Conservation (phyloP, 2,329 filamentous ascomycete genomes). For the Hypoxylon rubiginosum region DNA sequence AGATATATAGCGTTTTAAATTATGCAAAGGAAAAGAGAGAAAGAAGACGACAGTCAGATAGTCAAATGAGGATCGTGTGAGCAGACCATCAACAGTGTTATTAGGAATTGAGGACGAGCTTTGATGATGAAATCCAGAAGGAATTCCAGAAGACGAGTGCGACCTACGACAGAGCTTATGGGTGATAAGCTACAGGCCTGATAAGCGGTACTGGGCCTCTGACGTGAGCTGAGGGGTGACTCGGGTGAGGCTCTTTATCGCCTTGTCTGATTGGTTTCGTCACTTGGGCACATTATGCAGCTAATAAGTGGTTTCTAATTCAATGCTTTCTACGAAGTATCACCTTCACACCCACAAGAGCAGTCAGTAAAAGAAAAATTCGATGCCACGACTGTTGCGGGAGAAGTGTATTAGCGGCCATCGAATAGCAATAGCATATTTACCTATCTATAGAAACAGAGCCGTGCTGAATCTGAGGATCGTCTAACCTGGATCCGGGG, state of each 20-base stretch:
- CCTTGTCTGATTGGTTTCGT: constrained; percentile 23
- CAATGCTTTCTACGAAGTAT: background rate
- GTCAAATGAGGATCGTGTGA: background rate
- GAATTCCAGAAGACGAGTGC: too few species aligned
- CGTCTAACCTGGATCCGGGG: constrained; percentile 9
- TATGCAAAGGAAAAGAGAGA: background rate
- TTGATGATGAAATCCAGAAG: background rate
- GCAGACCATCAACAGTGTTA: background rate
- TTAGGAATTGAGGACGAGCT: background rate
- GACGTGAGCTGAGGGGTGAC: constrained; percentile 24
- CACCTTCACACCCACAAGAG: background rate
- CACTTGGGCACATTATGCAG: background rate
- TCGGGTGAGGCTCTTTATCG: background rate
- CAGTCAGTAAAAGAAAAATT: background rate
- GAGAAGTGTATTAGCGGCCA: background rate
- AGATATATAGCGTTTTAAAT: background rate
- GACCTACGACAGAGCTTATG: too few species aligned
- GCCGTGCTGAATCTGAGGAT: background rate
- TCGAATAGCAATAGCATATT: too few species aligned
- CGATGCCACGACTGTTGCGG: background rate
- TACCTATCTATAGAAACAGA: background rate
- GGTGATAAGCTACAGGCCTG: background rate
- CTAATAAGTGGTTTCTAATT: constrained; percentile 1
- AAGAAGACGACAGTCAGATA: background rate
- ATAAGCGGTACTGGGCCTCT: constrained; percentile 8